Conservation (phyloP, 352 stramenopile genomes). For the Pythium myriotylum region DNA sequence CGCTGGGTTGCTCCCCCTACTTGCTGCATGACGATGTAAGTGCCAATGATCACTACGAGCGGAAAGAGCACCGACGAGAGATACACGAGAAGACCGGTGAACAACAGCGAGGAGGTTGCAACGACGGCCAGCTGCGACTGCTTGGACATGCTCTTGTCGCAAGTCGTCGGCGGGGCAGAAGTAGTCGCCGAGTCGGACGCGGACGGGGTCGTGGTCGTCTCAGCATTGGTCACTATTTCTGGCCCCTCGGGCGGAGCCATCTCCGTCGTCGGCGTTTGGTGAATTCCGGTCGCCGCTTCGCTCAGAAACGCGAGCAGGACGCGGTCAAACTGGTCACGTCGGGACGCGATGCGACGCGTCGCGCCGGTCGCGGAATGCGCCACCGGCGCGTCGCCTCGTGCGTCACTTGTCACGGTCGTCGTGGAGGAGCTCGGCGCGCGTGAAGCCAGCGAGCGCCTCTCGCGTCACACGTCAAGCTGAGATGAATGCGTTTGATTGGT, state of each 20-base stretch:
- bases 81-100: slow-evolving; percentile 28
- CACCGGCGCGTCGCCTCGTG: neutral
- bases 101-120: slow-evolving; percentile 21
- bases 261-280: neutral
- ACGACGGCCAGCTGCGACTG: slow-evolving; percentile 24
- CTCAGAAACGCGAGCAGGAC: neutral
- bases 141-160: slow-evolving; percentile 22
- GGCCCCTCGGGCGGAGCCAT: neutral
- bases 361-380: neutral
- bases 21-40: slow-evolving; percentile 27
- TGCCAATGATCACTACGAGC: slow-evolving; percentile 18
- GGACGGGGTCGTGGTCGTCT: neutral
- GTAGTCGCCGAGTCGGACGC: slow-evolving; percentile 6
- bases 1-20: neutral
- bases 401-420: neutral
- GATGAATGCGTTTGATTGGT: neutral
- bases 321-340: slow-evolving; percentile 1
- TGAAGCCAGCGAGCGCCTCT: neutral
- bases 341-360: neutral
- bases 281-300: neutral
- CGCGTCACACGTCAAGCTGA: neutral
- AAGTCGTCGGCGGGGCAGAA: neutral
- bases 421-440: neutral
- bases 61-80: slow-evolving; percentile 30
- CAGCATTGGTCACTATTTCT: slow-evolving; percentile 14